These are phyloP conservation scores for Globisporangium perplexum DNA, from an alignment of 352 stramenopile genomes.

Conservation along the genomic window DNA sequence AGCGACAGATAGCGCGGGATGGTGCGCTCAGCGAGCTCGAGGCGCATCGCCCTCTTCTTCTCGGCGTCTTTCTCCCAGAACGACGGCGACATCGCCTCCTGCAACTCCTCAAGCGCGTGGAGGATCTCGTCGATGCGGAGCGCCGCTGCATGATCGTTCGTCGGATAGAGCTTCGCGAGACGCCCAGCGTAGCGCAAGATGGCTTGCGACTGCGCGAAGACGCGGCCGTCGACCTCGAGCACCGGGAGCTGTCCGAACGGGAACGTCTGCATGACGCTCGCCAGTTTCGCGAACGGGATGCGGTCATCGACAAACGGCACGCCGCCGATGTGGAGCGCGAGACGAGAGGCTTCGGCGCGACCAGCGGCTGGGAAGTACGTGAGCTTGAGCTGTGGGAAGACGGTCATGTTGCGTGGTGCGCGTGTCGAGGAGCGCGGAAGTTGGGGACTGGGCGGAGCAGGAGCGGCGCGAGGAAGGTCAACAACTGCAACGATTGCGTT, in stretches of 20 bases:
- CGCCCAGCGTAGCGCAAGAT: constrained; percentile 64
- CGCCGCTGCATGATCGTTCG: constrained; percentile 21
- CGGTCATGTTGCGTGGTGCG: constrained; percentile 14
- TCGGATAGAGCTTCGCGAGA: constrained; percentile 40
- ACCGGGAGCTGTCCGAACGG: constrained; percentile 45
- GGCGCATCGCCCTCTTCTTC: constrained; percentile 24
- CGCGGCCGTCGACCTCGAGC: constrained; percentile 31
- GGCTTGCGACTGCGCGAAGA: constrained; percentile 27
- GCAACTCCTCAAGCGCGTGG: constrained; percentile 26
- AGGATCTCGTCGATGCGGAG: constrained; percentile 57
- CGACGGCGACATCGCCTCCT: constrained; percentile 20
- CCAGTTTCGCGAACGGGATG: constrained; percentile 28
- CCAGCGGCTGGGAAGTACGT: constrained; percentile 43
- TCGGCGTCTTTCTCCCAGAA: constrained; percentile 24
- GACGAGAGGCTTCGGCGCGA: constrained; percentile 37
- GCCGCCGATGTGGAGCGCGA: constrained; percentile 46
- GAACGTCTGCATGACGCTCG: constrained; percentile 26
- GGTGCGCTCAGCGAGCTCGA: constrained; percentile 9
- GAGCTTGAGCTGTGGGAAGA: constrained; percentile 40
- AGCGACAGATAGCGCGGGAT: constrained; percentile 10
- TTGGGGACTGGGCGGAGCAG: too few species aligned
- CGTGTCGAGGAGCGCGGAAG: neutral
- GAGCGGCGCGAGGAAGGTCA: too few species aligned
- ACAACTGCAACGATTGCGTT: too few species aligned
- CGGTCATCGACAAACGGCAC: constrained; percentile 57